phyloP scores from a whole-genome alignment of 2,329 filamentous ascomycete species.

The Aspergillus pseudoterreus region DNA sequence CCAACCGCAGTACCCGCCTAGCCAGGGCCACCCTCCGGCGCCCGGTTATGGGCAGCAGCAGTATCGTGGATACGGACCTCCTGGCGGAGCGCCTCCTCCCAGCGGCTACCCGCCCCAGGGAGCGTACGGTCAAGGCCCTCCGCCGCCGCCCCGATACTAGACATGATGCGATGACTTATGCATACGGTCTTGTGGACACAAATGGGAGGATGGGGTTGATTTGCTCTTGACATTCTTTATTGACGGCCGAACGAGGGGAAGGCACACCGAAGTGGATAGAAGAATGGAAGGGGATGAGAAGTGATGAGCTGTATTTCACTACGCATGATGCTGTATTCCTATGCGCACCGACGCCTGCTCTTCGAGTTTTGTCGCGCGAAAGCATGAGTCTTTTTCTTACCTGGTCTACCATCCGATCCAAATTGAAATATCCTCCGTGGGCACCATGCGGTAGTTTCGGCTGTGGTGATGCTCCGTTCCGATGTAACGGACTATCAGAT shows the following conservation, averaged over 20 bases:
- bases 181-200: neutral
- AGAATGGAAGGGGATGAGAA: no score
- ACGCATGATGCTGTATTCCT: no score
- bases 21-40: constrained; percentile 9
- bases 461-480: no score
- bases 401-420: no score
- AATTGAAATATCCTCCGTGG: no score
- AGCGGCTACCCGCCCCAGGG: constrained; percentile 18
- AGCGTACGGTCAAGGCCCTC: constrained; percentile 19
- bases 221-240: neutral
- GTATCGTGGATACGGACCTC: constrained; percentile 11
- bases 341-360: no score
- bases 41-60: constrained; percentile 20
- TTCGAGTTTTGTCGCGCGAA: no score
- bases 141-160: constrained; percentile 24
- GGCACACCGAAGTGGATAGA: no score
- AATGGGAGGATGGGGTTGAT: neutral
- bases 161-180: constrained; percentile 10
- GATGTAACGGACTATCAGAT: no score
- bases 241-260: neutral
- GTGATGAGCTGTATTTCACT: no score
- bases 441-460: no score
- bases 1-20: constrained; percentile 10
- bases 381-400: no score
- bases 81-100: constrained; percentile 7